Conservation (phyloP, 2,329 filamentous ascomycete genomes). For the Colletotrichum eleusines region DNA sequence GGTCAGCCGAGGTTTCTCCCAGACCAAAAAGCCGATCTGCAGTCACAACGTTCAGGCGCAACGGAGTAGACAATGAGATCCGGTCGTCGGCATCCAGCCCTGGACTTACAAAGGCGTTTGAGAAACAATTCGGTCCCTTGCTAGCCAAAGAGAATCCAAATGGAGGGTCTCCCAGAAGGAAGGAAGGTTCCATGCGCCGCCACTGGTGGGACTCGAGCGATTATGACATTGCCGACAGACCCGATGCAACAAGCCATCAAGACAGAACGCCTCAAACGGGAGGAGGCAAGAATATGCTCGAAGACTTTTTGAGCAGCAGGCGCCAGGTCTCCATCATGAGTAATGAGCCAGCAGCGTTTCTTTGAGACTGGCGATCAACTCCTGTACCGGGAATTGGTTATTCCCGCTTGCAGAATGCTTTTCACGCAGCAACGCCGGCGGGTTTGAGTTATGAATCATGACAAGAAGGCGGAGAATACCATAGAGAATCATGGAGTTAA, state of each 20-base stretch:
- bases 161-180: conserved; percentile 15
- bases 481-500: neutral
- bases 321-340: conserved; percentile 56
- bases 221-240: neutral
- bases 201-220: conserved; percentile 13
- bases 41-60: conserved; percentile 28
- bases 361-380: conserved; percentile 42
- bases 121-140: conserved; percentile 24
- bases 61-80: neutral
- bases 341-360: conserved; percentile 51
- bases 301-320: conserved; percentile 65
- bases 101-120: conserved; percentile 16
- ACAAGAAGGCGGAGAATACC: neutral
- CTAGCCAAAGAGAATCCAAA: neutral
- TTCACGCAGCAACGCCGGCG: neutral
- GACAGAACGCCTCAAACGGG: conserved; percentile 51
- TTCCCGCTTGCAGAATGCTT: neutral
- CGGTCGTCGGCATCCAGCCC: conserved; percentile 31
- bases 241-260: neutral
- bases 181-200: neutral
- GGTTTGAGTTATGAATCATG: neutral
- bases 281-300: conserved; percentile 66
- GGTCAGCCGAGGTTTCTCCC: neutral
- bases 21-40: conserved; percentile 27
- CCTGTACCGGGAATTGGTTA: too few species aligned